Conservation (phyloP, 2,329 filamentous ascomycete species). For the Bipolaris gigantea region DNA sequence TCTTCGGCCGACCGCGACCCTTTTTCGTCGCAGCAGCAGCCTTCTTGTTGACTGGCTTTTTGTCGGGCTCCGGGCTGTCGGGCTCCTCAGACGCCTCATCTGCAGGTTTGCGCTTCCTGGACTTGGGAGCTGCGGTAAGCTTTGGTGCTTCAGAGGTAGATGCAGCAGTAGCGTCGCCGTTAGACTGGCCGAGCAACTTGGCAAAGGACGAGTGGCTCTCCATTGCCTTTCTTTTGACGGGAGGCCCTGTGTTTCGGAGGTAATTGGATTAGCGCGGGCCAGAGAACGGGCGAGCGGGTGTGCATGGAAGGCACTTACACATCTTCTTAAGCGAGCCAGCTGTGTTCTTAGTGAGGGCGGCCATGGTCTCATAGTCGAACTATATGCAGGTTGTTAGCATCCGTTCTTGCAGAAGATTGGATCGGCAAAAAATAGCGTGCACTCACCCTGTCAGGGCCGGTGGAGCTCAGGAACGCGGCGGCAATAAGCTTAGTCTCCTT, state of each 20-base stretch:
- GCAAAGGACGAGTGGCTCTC: conserved; percentile 30
- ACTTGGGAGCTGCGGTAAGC: not conserved
- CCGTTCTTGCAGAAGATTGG: not conserved
- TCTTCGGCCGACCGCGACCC: conserved; percentile 17
- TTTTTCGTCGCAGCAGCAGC: not conserved
- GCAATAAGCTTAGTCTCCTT: conserved; percentile 36
- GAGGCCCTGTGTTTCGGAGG: conserved; percentile 16
- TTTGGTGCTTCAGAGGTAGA: conserved; percentile 10
- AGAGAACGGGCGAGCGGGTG: no score
- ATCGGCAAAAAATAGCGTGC: not conserved
- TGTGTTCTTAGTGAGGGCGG: conserved; percentile 33
- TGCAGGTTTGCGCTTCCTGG: conserved; percentile 30
- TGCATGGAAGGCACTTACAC: conserved; percentile 10
- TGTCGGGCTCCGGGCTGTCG: conserved; percentile 24
- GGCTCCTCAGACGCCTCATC: conserved; percentile 10
- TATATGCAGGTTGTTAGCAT: conserved; percentile 5
- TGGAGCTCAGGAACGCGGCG: conserved; percentile 34
- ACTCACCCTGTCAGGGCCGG: conserved; percentile 33
- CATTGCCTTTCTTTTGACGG: conserved; percentile 35
- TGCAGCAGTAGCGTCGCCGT: not conserved
- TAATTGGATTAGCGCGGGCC: not conserved
- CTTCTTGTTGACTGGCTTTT: conserved; percentile 12
- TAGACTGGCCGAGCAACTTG: conserved; percentile 21
- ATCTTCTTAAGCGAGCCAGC: conserved; percentile 39
- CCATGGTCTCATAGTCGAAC: conserved; percentile 39